A percentile compares a stretch with the other conserved stretches of the same genome.
These are phyloP conservation scores for Chrysophaeum taylorii DNA, from an alignment of 352 stramenopile genomes.

Conservation along the genomic window DNA sequence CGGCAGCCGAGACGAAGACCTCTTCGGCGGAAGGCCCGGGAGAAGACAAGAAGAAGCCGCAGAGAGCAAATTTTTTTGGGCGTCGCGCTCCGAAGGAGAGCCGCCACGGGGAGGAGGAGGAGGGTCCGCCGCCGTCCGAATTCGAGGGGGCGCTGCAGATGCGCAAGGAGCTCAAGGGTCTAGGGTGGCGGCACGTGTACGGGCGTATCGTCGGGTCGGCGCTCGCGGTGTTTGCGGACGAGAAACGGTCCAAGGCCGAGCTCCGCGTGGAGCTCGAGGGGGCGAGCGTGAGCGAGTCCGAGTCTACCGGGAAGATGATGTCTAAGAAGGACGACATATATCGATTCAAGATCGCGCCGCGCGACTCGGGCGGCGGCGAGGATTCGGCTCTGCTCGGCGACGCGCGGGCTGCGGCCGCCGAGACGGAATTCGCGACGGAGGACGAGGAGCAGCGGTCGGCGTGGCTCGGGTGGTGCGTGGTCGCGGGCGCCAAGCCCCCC, in stretches of 20 bases:
- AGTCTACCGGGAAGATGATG: not conserved
- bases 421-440: not conserved
- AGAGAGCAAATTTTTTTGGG: not conserved
- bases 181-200: not conserved
- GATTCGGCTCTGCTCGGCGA: not conserved
- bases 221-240: not conserved
- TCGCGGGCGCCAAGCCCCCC: not conserved
- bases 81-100: not conserved
- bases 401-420: not conserved
- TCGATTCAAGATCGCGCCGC: not conserved
- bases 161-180: not conserved
- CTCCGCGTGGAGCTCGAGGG: not conserved
- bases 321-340: slow-evolving; percentile 1
- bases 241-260: not conserved
- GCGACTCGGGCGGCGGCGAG: not conserved
- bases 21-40: too few relatives aligned
- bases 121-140: not conserved
- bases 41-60: not conserved
- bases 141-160: not conserved
- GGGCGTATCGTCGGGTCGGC: not conserved
- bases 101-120: too few relatives aligned
- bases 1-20: not conserved
- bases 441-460: not conserved
- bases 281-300: not conserved
- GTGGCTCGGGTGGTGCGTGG: not conserved